Evolutionary conservation across 2,329 filamentous ascomycete genomes (phyloP), one percentile per base, ranked within the genome.

Genomic region (Pseudocercospora macadamiae): DNA sequence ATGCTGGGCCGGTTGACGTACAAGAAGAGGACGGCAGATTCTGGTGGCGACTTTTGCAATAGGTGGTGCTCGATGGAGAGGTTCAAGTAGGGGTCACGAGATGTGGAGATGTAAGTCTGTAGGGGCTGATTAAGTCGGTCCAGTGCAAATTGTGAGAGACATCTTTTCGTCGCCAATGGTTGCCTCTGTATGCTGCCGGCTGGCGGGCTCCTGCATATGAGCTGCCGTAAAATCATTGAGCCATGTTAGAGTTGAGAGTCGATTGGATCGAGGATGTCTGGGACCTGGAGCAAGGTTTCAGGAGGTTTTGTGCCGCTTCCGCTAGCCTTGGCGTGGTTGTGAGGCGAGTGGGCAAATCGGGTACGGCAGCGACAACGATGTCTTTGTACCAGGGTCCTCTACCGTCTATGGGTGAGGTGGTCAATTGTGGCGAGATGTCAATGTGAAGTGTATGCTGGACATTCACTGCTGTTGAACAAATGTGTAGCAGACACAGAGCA

Each of bases 51-150:
- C 55, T 86, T 86, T 68, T 90, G 86, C 6, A 97, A 84, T 26
- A 99, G 86, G 74, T 90, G 88, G 73, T 97, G 91, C 79, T 99
- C 95, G 68, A 97, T 88, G 28, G 93, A 92, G 58, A 99, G 90
- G 76, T 99, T 99, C 68, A 96, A 79, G 73, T 89, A 93, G 3
- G 95, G 92, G 71, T 96, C 85, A 51, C 76, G 78, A 55, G 86
- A 89, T 56, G 67, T 71, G 9, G 79, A 81, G 32, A 80, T 64
- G 68, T 81, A 81, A 63, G 74, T 76, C 66, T 80, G 78, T 32
- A 80, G 69, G 21, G 71, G 68, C 10, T 60, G 47, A 10, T 62
- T 54, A 44, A 71, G 59, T 12, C 61, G 57, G 25, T 65, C 52
- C 62, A 66, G 58, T 57, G 65, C 30, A 7, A 57, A 47, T n/a